Percentiles rank a stretch among this genome's conserved stretches.
phyloP scores from a whole-genome alignment of 2,329 filamentous ascomycete genomes.

The Scolecobasidium constrictum region DNA sequence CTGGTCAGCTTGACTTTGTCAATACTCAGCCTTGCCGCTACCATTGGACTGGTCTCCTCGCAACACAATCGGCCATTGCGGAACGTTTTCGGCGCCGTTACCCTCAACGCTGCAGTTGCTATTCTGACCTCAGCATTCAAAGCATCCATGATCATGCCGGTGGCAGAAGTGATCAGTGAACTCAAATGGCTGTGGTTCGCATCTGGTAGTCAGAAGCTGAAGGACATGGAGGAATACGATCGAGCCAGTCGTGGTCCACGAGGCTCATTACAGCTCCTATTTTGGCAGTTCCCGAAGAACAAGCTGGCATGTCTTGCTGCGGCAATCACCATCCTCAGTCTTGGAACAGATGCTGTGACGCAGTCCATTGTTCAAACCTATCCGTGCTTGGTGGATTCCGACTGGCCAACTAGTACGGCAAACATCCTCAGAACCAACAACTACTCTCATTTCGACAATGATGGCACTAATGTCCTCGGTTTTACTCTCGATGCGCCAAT shows the following conservation, averaged over 20 bases:
- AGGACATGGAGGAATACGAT: background rate
- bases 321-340: background rate
- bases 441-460: background rate
- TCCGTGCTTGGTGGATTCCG: background rate
- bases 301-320: background rate
- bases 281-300: background rate
- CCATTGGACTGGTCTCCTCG: too few species aligned
- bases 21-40: too few species aligned
- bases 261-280: background rate
- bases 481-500: background rate
- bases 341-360: background rate
- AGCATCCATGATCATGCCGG: background rate
- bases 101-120: background rate
- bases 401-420: background rate
- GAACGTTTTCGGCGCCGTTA: too few species aligned
- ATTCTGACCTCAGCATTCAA: background rate
- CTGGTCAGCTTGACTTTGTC: too few species aligned
- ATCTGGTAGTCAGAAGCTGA: background rate
- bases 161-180: background rate
- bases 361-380: background rate
- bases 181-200: background rate
- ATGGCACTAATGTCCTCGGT: background rate
- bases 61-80: too few species aligned
- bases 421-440: background rate
- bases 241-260: background rate